Base-by-base conservation (phyloP, 768 basidiomycete genomes). In the Tylopilus vinaceipallidus region DNA sequence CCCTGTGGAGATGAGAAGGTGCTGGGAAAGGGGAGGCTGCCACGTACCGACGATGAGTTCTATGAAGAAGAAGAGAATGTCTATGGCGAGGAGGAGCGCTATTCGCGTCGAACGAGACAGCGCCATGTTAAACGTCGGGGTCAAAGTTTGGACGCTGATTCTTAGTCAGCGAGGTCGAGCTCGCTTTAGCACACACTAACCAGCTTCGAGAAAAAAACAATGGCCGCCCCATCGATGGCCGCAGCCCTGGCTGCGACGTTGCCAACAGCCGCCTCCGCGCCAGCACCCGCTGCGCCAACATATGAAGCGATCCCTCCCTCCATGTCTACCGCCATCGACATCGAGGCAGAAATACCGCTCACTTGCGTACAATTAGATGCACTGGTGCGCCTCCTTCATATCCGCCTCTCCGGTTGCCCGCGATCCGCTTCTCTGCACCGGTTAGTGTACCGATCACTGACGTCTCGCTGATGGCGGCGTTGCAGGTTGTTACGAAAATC, bases 291-390 rank as follows among this genome's bases (percentile, higher is more conserved):
- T 50, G 79, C 81, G 10, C 83, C 86, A 16, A 81, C 77, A 23
- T 85, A 90, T 71, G 91, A 94, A 70, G 85, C 85, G 37, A 91
- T 97, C 53, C 95, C 95, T 16, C 81, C 92, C 5, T 89, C 91
- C 54, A 91, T 95, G 88, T 82, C 92, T 38, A 93, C 90, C 66
- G 86, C 85, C 45, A 85, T 98, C 65, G 95, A 98, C 71, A 88
- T 93, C 56, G 94, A 97, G 73, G 93, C 86, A 37, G 86, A 90
- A 57, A 91, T 94, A 60, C 81, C 88, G 11, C 71, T 95, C 46
- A 83, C 79, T 38, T 74, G 69, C 50, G 89, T 97, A 13, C 89
- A 93, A 69, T 70, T 98, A 7, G 92, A 93, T 70, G 91, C 85
- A 33, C 71, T 95, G 77, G 94, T 94, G 67, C 66, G 88, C 59